Evolutionary conservation across 139 green algal genomes (phyloP), one percentile per base, ranked within the genome.

Genomic region (Chlorella sp.): DNA sequence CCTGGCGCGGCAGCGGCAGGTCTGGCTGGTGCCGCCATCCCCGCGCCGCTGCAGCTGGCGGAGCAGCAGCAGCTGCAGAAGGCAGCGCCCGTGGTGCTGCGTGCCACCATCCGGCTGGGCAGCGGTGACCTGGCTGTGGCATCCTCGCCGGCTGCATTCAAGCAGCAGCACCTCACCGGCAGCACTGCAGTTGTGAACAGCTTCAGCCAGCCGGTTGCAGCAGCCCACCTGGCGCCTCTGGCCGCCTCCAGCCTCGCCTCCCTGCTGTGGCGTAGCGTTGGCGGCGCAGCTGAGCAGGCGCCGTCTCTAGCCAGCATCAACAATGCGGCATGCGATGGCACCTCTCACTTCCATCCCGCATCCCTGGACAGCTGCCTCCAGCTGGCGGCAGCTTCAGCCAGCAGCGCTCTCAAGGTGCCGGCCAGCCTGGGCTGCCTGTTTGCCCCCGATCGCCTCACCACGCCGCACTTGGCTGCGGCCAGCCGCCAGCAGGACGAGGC

Each of bases 321-420:
- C 43, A 89, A 86, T 70, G 32, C 2, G 17, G 65, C 54, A 32
- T 74, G 69, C 3, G 83, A 79, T 62, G 36, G 20, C 13, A 65
- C 62, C 30, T 70, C 74, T 20, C 34, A 87, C 48, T 34, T 96
- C 4, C 85, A 94, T 64, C 90, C 91, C 20, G 89, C 93, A 0
- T 30, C 86, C 41, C 69, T 96, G 7, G 93, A 96, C 82, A 87
- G 80, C 67, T 84, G 86, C 36, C 89, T 96, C 60, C 93, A 96
- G 73, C 88, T 96, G 34, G 93, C 82, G 34, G 91, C 87, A 22
- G 65, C 83, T 3, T 43, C 22, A 11, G 40, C 38, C 79, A 41
- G 62, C 64, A 40, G n/a, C 16, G 56, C 43, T 0, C 77, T 90
- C 70, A 76, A 85, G 65, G 65, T 90, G 16, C 86, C 86, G 3